phyloP scores from a whole-genome alignment of 768 basidiomycete species.

The Mrakia hoshinonis region DNA sequence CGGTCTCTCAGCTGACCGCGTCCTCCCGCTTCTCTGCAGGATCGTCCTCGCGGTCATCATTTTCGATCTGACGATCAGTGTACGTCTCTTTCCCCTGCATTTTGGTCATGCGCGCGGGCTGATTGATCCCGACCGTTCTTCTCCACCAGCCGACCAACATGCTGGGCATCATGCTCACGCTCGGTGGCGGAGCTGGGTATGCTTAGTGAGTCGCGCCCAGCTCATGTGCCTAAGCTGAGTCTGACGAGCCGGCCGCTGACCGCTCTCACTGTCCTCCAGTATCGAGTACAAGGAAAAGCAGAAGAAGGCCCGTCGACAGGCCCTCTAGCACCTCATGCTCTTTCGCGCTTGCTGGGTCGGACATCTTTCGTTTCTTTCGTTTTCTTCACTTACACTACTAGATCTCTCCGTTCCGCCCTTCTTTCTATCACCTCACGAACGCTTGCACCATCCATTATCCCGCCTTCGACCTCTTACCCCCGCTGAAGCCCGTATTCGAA shows the following conservation, averaged over 20 bases:
- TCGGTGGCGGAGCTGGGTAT: constrained; percentile 77
- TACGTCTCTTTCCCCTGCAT: neutral
- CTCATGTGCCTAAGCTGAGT: neutral
- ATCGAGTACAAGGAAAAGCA: constrained; percentile 25
- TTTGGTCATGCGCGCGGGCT: no score
- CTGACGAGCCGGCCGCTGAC: neutral
- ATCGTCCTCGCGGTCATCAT: constrained; percentile 72
- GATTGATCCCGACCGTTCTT: neutral
- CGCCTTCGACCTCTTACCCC: no score
- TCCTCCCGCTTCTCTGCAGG: no score
- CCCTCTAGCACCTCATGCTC: neutral
- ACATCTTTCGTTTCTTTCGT: no score
- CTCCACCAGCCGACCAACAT: constrained; percentile 52
- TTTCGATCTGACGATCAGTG: constrained; percentile 72
- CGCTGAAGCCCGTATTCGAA: no score
- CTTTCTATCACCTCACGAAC: no score
- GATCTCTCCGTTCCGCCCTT: no score
- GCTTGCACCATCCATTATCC: no score
- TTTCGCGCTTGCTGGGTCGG: no score
- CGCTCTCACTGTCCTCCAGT: neutral
- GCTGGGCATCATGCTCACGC: constrained; percentile 71
- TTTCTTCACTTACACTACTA: no score
- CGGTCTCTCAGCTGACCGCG: no score
- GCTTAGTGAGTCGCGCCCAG: constrained; percentile 39
- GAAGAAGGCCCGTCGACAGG: neutral